Evolutionary conservation across 345 rosid genomes (phyloP).

Genomic region (Bretschneidera sinensis): DNA sequence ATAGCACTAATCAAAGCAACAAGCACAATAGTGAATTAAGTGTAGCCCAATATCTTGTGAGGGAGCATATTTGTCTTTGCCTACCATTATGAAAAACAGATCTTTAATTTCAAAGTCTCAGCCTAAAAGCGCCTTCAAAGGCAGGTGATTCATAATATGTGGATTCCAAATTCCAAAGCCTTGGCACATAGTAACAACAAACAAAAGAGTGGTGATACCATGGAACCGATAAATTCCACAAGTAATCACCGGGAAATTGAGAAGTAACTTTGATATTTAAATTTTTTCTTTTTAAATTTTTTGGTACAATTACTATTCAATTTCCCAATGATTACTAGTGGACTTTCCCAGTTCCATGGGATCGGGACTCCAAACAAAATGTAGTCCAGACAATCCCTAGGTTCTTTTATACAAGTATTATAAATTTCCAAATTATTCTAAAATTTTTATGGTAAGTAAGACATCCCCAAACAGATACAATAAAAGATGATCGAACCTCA

Average conservation of each 20-base stretch:
- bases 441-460: not conserved
- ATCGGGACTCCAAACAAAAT: too few species aligned
- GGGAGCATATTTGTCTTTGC: too few species aligned
- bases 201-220: too few species aligned
- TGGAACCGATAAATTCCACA: too few species aligned
- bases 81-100: too few species aligned
- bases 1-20: not conserved
- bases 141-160: not conserved
- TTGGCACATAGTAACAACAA: not conserved
- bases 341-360: too few species aligned
- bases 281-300: too few species aligned
- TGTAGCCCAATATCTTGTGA: not conserved
- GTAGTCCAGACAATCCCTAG: not conserved
- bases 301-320: too few species aligned
- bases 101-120: not conserved
- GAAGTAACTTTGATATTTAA: too few species aligned
- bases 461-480: not conserved
- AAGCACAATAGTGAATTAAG: not conserved
- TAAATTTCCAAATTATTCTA: too few species aligned
- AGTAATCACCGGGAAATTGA: too few species aligned
- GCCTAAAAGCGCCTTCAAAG: not conserved
- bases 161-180: not conserved
- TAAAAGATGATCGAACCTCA: conserved; percentile 44
- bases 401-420: not conserved
- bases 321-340: too few species aligned